phyloP scores from a whole-genome alignment of 305 asterid species.

The Solanum aculeatissimum region DNA sequence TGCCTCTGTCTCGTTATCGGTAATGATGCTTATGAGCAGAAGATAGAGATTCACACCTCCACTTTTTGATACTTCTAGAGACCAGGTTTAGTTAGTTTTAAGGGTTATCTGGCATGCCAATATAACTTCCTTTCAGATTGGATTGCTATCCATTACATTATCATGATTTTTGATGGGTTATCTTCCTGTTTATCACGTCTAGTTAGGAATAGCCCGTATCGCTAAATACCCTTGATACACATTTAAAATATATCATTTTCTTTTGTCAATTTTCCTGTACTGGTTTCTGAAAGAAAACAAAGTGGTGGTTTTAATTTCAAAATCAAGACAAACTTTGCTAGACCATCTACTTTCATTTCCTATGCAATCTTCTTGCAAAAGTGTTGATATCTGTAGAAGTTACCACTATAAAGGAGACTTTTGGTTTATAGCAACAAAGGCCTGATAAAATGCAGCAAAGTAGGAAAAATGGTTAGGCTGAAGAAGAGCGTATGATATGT shows the following conservation, averaged over 20 bases:
- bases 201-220: background rate
- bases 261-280: background rate
- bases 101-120: background rate
- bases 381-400: background rate
- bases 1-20: background rate
- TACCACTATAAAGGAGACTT: background rate
- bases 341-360: background rate
- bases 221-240: background rate
- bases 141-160: background rate
- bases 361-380: background rate
- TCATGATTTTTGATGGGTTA: background rate
- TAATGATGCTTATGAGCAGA: background rate
- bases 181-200: background rate
- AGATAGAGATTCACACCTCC: background rate
- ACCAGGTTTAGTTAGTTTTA: background rate
- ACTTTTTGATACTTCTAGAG: background rate
- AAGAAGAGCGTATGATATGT: background rate
- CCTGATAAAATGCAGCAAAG: background rate
- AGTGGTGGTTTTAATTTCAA: background rate
- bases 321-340: background rate
- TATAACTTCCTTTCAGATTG: background rate
- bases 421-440: background rate
- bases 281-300: background rate
- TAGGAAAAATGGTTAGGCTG: background rate
- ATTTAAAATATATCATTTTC: background rate